These are phyloP conservation scores for Sphagnum magellanicum DNA, from an alignment of 228 moss, liverwort and hornwort species.

Conservation along the genomic window DNA sequence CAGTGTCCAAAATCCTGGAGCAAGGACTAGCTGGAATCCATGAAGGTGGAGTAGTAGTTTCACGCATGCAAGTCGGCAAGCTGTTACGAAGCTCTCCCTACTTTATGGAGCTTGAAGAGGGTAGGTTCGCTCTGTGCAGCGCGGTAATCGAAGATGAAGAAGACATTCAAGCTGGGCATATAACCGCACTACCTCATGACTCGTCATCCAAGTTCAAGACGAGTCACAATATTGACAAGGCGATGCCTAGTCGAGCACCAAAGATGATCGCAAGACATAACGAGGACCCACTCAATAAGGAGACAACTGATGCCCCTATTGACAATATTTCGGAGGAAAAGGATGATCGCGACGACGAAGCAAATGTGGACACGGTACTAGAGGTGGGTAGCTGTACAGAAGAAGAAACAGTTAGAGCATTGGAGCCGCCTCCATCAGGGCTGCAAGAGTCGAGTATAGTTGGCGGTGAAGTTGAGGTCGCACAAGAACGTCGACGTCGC, in stretches of 20 bases:
- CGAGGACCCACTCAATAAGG: no score
- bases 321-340: neutral
- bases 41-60: conserved; percentile 23
- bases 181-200: neutral
- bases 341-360: conserved; percentile 1
- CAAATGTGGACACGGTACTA: neutral
- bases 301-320: conserved; percentile 1
- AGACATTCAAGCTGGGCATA: neutral
- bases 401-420: conserved; percentile 5
- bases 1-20: conserved; percentile 22
- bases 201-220: neutral
- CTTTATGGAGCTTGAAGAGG: conserved; percentile 44
- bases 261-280: neutral
- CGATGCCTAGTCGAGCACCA: no score
- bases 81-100: conserved; percentile 39
- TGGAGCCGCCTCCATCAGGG: neutral
- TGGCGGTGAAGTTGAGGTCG: neutral
- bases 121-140: conserved; percentile 41
- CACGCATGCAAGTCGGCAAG: conserved; percentile 29
- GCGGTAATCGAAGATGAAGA: conserved; percentile 29
- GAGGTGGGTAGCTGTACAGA: neutral
- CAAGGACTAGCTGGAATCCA: conserved; percentile 26
- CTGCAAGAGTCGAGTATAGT: neutral
- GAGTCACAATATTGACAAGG: neutral
- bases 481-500: conserved; percentile 34